Conservation (phyloP, 805 yeast species). For the Metschnikowia hibisci region DNA sequence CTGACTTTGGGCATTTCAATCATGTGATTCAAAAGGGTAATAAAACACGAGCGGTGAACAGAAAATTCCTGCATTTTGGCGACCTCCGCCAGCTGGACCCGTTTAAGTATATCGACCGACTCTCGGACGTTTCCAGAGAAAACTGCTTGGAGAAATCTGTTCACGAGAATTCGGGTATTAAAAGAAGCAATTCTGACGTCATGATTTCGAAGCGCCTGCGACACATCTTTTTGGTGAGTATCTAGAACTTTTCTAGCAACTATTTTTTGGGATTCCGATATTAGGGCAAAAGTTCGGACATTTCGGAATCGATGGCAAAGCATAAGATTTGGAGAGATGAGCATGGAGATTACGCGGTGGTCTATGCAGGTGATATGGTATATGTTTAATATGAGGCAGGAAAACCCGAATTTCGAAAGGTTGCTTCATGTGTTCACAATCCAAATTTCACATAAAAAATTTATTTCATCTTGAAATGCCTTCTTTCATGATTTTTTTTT, state of each 20-base stretch:
- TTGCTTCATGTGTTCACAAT: too few species aligned
- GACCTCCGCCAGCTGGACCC: constrained; percentile 5
- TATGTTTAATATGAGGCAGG: too few species aligned
- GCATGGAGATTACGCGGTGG: neutral
- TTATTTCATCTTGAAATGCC: too few species aligned
- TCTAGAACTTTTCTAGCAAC: constrained; percentile 8
- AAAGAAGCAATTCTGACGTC: constrained; percentile 5
- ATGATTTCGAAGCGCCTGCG: constrained; percentile 1
- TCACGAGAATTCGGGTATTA: constrained; percentile 11
- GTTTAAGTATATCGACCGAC: constrained; percentile 6
- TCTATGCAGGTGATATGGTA: too few species aligned
- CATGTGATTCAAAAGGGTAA: constrained; percentile 10
- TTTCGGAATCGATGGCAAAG: neutral
- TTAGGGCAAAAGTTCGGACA: neutral
- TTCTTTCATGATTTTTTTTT: too few species aligned
- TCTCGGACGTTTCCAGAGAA: constrained; percentile 9
- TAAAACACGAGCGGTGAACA: constrained; percentile 13
- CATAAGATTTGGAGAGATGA: neutral
- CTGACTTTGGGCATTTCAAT: neutral
- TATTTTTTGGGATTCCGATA: neutral
- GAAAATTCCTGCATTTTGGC: neutral
- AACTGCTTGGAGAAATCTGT: constrained; percentile 15
- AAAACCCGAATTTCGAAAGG: too few species aligned
- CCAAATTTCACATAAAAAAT: too few species aligned
- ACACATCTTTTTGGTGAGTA: constrained; percentile 8